Conservation (phyloP, 1,284 basidiomycete genomes). For the Sporisorium scitamineum region DNA sequence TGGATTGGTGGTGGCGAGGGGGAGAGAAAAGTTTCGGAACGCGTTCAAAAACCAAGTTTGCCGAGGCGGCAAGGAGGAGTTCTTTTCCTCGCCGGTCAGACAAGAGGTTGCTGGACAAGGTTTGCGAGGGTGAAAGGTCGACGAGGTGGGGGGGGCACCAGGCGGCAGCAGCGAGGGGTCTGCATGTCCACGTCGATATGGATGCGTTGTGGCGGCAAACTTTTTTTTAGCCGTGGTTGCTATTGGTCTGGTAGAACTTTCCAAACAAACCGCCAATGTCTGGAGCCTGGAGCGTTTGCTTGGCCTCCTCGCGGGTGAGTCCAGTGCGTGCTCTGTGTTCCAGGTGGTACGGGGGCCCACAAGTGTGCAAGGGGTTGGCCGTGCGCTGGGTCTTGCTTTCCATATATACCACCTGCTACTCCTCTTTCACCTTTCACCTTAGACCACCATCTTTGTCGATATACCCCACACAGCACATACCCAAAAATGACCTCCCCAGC, state of each 20-base stretch:
- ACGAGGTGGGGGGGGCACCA: background rate
- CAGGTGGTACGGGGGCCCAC: too few species aligned
- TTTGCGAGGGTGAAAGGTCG: too few species aligned
- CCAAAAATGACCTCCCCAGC: slow-evolving; percentile 44
- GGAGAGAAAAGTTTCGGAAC: background rate
- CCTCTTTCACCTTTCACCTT: background rate
- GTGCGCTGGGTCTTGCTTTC: background rate
- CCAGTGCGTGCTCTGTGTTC: too few species aligned
- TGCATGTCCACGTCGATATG: slow-evolving; percentile 2
- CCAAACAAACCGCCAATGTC: background rate
- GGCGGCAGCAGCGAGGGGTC: background rate
- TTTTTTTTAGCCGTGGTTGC: background rate
- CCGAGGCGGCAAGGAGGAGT: background rate
- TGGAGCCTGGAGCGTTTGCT: background rate
- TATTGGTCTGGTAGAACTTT: slow-evolving; percentile 2
- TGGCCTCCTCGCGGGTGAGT: background rate
- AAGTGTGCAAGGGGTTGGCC: background rate
- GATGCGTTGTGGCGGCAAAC: slow-evolving; percentile 1
- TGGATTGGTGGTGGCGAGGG: background rate
- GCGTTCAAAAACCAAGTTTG: background rate
- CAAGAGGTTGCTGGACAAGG: background rate
- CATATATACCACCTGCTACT: slow-evolving; percentile 6
- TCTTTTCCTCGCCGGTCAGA: background rate
- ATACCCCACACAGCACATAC: background rate
- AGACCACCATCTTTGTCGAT: background rate